Percentiles rank a stretch among this genome's conserved stretches.
phyloP scores from a whole-genome alignment of 257 asterid species.

The Lavandula angustifolia region DNA sequence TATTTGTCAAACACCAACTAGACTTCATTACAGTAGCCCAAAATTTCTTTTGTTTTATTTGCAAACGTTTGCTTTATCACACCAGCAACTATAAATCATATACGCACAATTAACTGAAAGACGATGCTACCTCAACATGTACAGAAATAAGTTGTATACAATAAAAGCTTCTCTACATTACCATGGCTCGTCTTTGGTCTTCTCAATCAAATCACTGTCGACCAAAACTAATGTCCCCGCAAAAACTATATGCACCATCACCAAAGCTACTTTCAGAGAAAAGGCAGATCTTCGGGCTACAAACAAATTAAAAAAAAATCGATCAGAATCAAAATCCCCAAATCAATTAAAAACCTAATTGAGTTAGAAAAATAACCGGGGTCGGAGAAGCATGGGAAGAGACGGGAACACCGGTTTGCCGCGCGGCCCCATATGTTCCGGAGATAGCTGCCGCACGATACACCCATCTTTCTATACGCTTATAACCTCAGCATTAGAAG shows the following conservation, averaged over 20 bases:
- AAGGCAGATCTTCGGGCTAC: constrained; percentile 81
- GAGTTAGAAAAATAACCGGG: constrained; percentile 49
- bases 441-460: constrained; percentile 49
- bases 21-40: constrained; percentile 14
- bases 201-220: constrained; percentile 66
- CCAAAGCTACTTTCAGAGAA: constrained; percentile 68
- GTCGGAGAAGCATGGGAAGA: constrained; percentile 87
- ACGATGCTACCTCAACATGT: constrained; percentile 10
- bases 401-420: constrained; percentile 70
- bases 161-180: constrained; percentile 31
- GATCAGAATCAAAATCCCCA: constrained; percentile 12
- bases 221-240: constrained; percentile 59
- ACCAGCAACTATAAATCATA: constrained; percentile 28
- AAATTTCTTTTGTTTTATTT: too few species aligned
- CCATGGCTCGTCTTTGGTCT: constrained; percentile 73
- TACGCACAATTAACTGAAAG: not conserved
- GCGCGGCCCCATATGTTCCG: constrained; percentile 61
- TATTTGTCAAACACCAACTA: not conserved
- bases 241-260: constrained; percentile 74
- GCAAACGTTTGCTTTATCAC: too few species aligned
- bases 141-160: constrained; percentile 17
- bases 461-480: constrained; percentile 63
- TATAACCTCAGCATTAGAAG: constrained; percentile 30
- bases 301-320: constrained; percentile 25
- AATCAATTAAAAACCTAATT: constrained; percentile 16